Percentiles rank a stretch among this genome's conserved stretches.
These are phyloP conservation scores for Solanum megistacrolobum DNA, from an alignment of 257 asterid genomes.

Conservation along the genomic window DNA sequence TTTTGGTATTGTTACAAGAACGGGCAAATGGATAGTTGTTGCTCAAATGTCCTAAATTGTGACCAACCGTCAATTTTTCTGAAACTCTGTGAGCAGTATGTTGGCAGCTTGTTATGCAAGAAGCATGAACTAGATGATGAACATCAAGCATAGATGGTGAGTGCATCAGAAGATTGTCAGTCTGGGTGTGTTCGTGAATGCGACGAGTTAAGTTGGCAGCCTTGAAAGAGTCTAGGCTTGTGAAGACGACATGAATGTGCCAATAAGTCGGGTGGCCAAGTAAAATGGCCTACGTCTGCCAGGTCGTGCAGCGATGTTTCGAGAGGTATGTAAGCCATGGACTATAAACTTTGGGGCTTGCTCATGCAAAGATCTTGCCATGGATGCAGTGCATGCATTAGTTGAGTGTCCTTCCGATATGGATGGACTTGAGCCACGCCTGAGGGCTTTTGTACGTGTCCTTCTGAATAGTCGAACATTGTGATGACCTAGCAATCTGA, in stretches of 20 bases:
- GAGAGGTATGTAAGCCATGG: no score
- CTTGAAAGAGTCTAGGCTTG: not conserved
- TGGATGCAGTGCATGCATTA: no score
- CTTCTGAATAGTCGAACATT: no score
- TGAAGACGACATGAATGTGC: not conserved
- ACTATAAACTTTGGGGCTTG: no score
- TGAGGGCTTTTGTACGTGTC: no score
- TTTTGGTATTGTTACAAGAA: not conserved
- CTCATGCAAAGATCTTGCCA: no score
- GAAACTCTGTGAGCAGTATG: not conserved
- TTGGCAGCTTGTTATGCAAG: not conserved
- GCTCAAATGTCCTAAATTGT: not conserved
- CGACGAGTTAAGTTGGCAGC: not conserved
- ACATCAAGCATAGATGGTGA: not conserved
- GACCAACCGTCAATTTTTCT: not conserved
- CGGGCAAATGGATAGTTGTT: no score
- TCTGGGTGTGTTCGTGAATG: not conserved
- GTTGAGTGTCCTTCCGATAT: no score
- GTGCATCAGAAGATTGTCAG: no score
- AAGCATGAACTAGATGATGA: not conserved
- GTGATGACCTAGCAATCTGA: no score
- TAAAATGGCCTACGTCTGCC: rapidly evolving
- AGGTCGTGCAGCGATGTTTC: not conserved
- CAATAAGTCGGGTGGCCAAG: not conserved
- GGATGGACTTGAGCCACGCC: no score